These are phyloP conservation scores for Stentor coeruleus DNA, from an alignment of 73 alveolate genomes.

Conservation along the genomic window DNA sequence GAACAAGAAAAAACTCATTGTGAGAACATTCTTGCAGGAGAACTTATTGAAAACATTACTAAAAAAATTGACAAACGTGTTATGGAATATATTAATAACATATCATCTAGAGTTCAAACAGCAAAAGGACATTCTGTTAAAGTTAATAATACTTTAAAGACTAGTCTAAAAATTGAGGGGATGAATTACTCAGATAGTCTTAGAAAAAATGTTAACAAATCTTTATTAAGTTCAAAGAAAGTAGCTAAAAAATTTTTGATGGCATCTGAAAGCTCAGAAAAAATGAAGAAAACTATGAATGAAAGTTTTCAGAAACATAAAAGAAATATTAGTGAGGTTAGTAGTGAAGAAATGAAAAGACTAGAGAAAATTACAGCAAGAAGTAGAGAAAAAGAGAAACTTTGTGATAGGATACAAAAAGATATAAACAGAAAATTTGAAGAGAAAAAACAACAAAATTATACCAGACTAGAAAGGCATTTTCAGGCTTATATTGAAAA, in stretches of 20 bases:
- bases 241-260: background rate
- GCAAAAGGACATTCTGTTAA: constrained; percentile 17
- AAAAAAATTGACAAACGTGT: background rate
- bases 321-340: background rate
- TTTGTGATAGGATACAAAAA: background rate
- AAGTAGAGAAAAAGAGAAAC: background rate
- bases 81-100: background rate
- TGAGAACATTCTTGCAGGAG: background rate
- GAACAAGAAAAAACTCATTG: background rate
- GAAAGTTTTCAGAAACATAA: background rate
- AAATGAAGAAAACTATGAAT: background rate
- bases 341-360: background rate
- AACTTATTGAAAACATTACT: background rate
- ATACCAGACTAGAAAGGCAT: background rate
- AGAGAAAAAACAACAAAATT: constrained; percentile 8
- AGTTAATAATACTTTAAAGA: background rate
- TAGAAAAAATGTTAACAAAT: background rate
- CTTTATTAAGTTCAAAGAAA: background rate
- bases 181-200: background rate
- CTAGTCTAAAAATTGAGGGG: background rate
- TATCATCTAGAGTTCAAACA: background rate
- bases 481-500: background rate
- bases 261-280: constrained; percentile 17
- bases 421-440: background rate
- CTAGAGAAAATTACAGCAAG: background rate